These are phyloP conservation scores for Termitomyces heimii DNA, from an alignment of 768 basidiomycete genomes.

Conservation along the genomic window DNA sequence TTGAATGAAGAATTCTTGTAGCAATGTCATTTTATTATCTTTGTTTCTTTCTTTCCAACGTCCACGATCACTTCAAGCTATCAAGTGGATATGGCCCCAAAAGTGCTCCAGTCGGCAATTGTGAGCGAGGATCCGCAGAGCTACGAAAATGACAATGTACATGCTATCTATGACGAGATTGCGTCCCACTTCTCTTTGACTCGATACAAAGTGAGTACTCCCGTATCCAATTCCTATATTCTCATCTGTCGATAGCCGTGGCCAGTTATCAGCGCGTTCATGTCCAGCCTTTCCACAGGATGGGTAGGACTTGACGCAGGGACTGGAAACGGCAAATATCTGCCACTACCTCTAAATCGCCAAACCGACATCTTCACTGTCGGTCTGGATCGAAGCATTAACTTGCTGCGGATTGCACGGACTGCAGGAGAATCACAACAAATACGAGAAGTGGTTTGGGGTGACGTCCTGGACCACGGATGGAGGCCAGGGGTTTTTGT, in stretches of 20 bases:
- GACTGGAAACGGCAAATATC: constrained; percentile 97
- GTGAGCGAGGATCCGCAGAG: constrained; percentile 43
- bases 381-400: constrained; percentile 79
- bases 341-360: constrained; percentile 64
- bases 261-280: constrained; percentile 79
- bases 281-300: constrained; percentile 64
- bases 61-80: constrained; percentile 6
- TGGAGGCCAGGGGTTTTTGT: constrained; percentile 87
- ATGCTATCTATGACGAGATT: constrained; percentile 79
- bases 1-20: constrained; percentile 20
- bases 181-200: constrained; percentile 86
- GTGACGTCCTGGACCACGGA: constrained; percentile 63
- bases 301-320: constrained; percentile 92
- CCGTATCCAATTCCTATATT: background rate
- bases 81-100: constrained; percentile 10
- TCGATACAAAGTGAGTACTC: constrained; percentile 66
- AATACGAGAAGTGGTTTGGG: constrained; percentile 70
- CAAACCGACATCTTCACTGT: constrained; percentile 64
- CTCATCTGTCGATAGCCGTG: constrained; percentile 54
- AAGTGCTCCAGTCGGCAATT: constrained; percentile 30
- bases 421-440: constrained; percentile 43
- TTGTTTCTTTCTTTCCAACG: constrained; percentile 5
- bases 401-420: constrained; percentile 70
- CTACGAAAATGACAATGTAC: constrained; percentile 76
- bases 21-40: background rate